phyloP scores from a whole-genome alignment of 1,139 yeast genomes.

The Suhomyces terraborum region DNA sequence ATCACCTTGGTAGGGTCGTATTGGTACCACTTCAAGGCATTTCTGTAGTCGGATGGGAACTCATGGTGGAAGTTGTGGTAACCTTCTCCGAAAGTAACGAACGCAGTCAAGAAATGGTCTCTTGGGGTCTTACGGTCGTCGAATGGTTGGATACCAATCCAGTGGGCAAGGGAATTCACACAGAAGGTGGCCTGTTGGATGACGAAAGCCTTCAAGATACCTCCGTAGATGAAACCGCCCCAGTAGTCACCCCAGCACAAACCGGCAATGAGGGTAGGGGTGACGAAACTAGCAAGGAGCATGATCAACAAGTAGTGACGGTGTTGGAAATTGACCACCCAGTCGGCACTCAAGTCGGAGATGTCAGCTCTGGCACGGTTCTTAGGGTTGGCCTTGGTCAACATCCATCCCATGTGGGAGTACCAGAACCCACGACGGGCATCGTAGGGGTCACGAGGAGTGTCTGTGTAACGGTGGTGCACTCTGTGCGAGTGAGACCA shows the following conservation, averaged over 20 bases:
- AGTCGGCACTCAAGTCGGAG: constrained; percentile 85
- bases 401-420: constrained; percentile 98
- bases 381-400: constrained; percentile 89
- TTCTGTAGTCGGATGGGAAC: constrained; percentile 97
- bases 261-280: constrained; percentile 81
- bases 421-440: constrained; percentile 96
- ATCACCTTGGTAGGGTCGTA: constrained; percentile 92
- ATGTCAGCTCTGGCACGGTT: constrained; percentile 96
- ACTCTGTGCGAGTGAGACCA: constrained; percentile 98
- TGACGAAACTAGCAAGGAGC: constrained; percentile 63
- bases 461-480: constrained; percentile 97
- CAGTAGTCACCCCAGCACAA: constrained; percentile 82
- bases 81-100: constrained; percentile 97
- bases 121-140: constrained; percentile 98
- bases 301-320: constrained; percentile 78
- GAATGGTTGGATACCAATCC: constrained; percentile 97
- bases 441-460: constrained; percentile 94
- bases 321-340: constrained; percentile 91
- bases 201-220: constrained; percentile 75
- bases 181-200: constrained; percentile 99
- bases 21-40: constrained; percentile 98
- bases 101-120: constrained; percentile 91
- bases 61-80: constrained; percentile 99
- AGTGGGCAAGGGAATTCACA: constrained; percentile 96
- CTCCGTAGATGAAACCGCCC: constrained; percentile 94